Percentiles rank a stretch among this genome's conserved stretches.
Evolutionary conservation across 257 asterid species (phyloP).

Genomic region (Primulina huaijiensis): DNA sequence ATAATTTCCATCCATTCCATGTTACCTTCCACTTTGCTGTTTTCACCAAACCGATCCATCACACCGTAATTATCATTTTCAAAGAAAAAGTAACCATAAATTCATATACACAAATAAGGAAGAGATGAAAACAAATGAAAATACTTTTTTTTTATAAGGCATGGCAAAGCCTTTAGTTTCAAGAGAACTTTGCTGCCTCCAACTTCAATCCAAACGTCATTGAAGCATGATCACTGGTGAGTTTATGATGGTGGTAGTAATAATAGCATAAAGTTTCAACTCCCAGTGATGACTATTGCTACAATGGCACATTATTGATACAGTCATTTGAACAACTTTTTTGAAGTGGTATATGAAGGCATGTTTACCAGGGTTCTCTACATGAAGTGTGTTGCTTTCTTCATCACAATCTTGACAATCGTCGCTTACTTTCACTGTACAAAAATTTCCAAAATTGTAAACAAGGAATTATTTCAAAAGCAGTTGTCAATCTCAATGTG

Average conservation of each 20-base stretch:
- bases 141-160: too few species aligned
- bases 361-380: conserved; percentile 58
- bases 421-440: conserved; percentile 56
- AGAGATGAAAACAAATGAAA: too few species aligned
- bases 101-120: too few species aligned
- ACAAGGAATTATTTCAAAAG: not conserved
- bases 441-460: conserved; percentile 11
- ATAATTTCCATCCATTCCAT: not conserved
- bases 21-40: not conserved
- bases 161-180: too few species aligned
- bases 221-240: too few species aligned
- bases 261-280: not conserved
- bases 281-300: not conserved
- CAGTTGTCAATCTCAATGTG: not conserved
- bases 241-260: not conserved
- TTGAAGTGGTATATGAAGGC: conserved; percentile 7
- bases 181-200: too few species aligned
- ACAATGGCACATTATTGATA: not conserved
- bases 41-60: too few species aligned
- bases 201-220: too few species aligned
- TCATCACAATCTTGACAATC: conserved; percentile 46
- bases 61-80: too few species aligned
- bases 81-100: too few species aligned
- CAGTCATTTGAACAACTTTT: conserved; percentile 13
- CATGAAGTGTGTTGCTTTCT: conserved; percentile 47